Conservation (phyloP, 1,284 basidiomycete genomes). For the Cystobasidium slooffiae region DNA sequence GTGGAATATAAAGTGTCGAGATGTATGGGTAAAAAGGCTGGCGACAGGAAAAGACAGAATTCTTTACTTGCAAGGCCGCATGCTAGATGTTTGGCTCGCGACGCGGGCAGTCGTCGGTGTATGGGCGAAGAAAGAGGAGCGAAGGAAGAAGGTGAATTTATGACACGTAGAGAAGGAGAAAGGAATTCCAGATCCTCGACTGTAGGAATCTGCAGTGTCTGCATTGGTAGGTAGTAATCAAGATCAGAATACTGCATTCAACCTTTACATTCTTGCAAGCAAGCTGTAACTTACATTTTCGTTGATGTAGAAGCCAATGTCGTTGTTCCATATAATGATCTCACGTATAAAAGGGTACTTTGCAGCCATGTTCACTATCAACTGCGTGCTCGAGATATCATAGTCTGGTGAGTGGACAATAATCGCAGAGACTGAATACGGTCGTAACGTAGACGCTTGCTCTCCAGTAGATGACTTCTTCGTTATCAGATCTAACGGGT, state of each 20-base stretch:
- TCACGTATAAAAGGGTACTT: slow-evolving; percentile 51
- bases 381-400: slow-evolving; percentile 36
- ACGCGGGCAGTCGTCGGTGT: slow-evolving; percentile 29
- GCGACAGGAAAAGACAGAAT: slow-evolving; percentile 41
- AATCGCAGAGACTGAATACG: slow-evolving; percentile 21
- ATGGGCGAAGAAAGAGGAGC: slow-evolving; percentile 17
- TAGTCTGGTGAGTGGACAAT: slow-evolving; percentile 38
- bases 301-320: slow-evolving; percentile 39
- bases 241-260: not conserved
- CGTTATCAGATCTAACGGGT: slow-evolving; percentile 12
- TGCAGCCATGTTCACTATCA: slow-evolving; percentile 46
- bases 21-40: slow-evolving; percentile 31
- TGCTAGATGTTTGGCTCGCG: slow-evolving; percentile 47
- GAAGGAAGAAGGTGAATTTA: slow-evolving; percentile 50
- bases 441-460: not conserved
- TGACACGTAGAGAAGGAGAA: slow-evolving; percentile 46
- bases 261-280: not conserved
- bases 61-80: slow-evolving; percentile 46
- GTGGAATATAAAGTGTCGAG: slow-evolving; percentile 50
- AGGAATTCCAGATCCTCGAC: slow-evolving; percentile 25
- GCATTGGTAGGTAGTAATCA: not conserved
- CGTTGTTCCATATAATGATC: slow-evolving; percentile 53
- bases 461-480: not conserved
- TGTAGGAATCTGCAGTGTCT: slow-evolving; percentile 10
- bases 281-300: slow-evolving; percentile 11